Evolutionary conservation across 805 yeast species (phyloP).

Genomic region (Candida awuae): DNA sequence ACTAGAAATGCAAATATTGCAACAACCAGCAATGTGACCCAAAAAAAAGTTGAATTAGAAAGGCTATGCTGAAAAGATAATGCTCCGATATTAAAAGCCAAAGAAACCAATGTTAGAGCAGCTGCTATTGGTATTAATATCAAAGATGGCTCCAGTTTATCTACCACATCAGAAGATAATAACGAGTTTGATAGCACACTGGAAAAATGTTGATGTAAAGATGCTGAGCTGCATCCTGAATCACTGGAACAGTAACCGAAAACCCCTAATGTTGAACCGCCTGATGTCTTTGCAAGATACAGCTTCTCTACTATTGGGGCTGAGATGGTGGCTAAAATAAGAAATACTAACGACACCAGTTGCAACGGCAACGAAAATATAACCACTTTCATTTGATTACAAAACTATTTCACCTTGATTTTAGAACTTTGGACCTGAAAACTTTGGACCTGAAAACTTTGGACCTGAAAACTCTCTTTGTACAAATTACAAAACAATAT

Average conservation of each 20-base stretch:
- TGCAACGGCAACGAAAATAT: constrained; percentile 35
- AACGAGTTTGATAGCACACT: background rate
- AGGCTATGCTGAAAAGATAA: constrained; percentile 13
- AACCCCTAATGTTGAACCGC: constrained; percentile 44
- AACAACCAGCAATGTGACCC: constrained; percentile 38
- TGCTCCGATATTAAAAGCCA: constrained; percentile 31
- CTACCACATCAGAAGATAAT: constrained; percentile 30
- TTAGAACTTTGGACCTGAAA: too few relatives aligned
- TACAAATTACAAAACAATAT: too few relatives aligned
- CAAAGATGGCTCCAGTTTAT: constrained; percentile 44
- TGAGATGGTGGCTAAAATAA: constrained; percentile 53
- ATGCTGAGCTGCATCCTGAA: constrained; percentile 28
- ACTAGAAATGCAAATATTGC: constrained; percentile 44
- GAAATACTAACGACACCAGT: constrained; percentile 50
- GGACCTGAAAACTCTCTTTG: too few relatives aligned
- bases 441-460: too few relatives aligned
- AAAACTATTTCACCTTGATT: too few relatives aligned
- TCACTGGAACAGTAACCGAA: constrained; percentile 51
- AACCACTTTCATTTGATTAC: constrained; percentile 16
- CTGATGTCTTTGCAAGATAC: constrained; percentile 39
- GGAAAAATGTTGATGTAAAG: constrained; percentile 15
- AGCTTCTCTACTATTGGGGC: constrained; percentile 49
- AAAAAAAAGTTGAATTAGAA: constrained; percentile 20
- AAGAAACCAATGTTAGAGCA: constrained; percentile 46
- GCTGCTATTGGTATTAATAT: constrained; percentile 62